Conservation (phyloP, 225 moss, liverwort and hornwort genomes). For the Anthoceros angustus region DNA sequence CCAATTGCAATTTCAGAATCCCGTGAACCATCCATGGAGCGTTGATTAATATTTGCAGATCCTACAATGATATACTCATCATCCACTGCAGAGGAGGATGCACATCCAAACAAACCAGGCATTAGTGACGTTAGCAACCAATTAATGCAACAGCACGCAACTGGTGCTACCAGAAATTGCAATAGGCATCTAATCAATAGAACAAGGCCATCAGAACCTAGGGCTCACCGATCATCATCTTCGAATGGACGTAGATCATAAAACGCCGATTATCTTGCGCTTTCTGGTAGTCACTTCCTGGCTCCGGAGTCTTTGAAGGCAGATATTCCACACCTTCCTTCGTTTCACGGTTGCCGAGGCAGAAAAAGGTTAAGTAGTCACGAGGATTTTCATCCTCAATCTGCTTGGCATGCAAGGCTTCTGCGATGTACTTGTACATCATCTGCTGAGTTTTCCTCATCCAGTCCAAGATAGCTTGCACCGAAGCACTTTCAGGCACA, state of each 20-base stretch:
- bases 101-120: neutral
- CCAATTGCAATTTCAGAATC: conserved; percentile 89
- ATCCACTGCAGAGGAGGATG: conserved; percentile 31
- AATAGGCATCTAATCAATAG: neutral
- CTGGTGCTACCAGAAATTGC: neutral
- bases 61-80: conserved; percentile 78
- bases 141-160: neutral
- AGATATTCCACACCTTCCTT: conserved; percentile 24
- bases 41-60: conserved; percentile 78
- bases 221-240: conserved; percentile 52
- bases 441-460: conserved; percentile 50
- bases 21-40: conserved; percentile 65
- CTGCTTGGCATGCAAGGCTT: conserved; percentile 30
- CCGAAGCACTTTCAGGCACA: conserved; percentile 57
- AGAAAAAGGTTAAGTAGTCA: conserved; percentile 80
- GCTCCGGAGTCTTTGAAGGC: conserved; percentile 27
- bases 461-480: conserved; percentile 79
- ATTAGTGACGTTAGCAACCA: too few relatives aligned
- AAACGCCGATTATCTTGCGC: conserved; percentile 52
- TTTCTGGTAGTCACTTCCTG: conserved; percentile 26
- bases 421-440: conserved; percentile 65
- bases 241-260: conserved; percentile 75
- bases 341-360: conserved; percentile 58
- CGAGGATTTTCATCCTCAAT: conserved; percentile 37
- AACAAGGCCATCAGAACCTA: neutral